Evolutionary conservation across 2,329 filamentous ascomycete species (phyloP), one percentile per base, ranked within the genome.

Genomic region (Aspergillus pseudoterreus): DNA sequence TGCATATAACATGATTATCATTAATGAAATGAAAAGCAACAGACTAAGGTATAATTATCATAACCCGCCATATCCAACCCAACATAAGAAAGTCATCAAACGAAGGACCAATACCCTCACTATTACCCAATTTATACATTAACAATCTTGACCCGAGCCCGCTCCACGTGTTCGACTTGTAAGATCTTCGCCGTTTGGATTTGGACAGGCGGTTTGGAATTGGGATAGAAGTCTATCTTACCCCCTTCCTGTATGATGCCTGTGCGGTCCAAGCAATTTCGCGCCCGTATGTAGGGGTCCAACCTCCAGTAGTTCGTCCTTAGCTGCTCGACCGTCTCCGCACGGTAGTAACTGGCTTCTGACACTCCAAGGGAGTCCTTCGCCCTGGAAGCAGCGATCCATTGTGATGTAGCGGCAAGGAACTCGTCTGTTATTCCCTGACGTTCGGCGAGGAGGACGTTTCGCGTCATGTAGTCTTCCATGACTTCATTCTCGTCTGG

Each of bases 281-380:
- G 80, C 2, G 92, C 90, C 24, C 92, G 79, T 12, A 95, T 67
- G 69, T 92, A 95, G 0, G 90, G 90, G 72, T 99, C 92, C 39
- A 96, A 70, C 41, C 80, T 80, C 92, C 92, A 99, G 73, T 96
- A 96, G 60, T 89, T 89, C 42, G 80, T 78, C 46, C 79, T 78
- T 59, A 97, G 66, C 54, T 81, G 74, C 47, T 78, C 78, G 1
- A 87, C 85, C 17, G 94, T 61, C 8, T 76, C 73, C 22, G 82
- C 75, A 44, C 90, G 77, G 65, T 81, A 78, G 30, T 73, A 72
- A 63, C 82, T 81, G 49, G 82, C 65, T 10, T 74, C 67, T 12
- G 72, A 71, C 36, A 73, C 70, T 52, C 80, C 74, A 8, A 68
- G 67, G 2, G 66, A 51, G 36, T 67, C 63, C 38, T 73, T 70